Evolutionary conservation across 306 rosid species (phyloP).

Genomic region (Malus sylvestris): DNA sequence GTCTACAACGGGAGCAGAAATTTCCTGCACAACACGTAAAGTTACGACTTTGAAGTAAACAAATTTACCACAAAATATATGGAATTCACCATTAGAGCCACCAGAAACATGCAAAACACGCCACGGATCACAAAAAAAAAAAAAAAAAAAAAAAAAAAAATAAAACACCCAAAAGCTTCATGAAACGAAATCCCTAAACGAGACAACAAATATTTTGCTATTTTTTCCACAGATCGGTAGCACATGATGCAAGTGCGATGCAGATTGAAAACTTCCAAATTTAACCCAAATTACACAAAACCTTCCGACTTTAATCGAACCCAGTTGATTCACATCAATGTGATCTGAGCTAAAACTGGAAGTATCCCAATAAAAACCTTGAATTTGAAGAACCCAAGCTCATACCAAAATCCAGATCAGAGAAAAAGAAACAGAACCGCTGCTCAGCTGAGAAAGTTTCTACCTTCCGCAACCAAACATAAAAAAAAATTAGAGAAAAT

Average conservation of each 20-base stretch:
- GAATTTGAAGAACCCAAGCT: not conserved
- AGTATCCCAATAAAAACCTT: not conserved
- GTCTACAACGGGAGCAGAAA: constrained; percentile 62
- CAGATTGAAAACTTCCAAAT: not conserved
- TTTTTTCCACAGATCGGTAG: not conserved
- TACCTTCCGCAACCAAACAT: constrained; percentile 20
- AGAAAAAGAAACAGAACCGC: not conserved
- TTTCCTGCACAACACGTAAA: constrained; percentile 53
- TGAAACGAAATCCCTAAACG: not conserved
- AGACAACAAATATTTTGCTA: not conserved
- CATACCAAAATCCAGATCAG: constrained; percentile 1
- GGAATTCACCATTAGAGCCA: not conserved
- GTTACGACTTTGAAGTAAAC: not conserved
- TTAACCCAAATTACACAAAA: not conserved
- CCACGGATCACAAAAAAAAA: not conserved
- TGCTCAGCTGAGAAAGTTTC: not conserved
- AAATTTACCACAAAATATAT: not conserved
- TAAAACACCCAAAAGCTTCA: not conserved
- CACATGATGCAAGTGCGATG: not conserved
- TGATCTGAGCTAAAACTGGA: not conserved
- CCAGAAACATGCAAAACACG: not conserved
- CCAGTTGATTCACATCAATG: not conserved
- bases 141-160: not conserved
- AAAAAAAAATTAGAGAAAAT: not conserved
- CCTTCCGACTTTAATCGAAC: not conserved